These are phyloP conservation scores for Aureobasidium sp. DNA, from an alignment of 2,329 filamentous ascomycete species.

Conservation along the genomic window DNA sequence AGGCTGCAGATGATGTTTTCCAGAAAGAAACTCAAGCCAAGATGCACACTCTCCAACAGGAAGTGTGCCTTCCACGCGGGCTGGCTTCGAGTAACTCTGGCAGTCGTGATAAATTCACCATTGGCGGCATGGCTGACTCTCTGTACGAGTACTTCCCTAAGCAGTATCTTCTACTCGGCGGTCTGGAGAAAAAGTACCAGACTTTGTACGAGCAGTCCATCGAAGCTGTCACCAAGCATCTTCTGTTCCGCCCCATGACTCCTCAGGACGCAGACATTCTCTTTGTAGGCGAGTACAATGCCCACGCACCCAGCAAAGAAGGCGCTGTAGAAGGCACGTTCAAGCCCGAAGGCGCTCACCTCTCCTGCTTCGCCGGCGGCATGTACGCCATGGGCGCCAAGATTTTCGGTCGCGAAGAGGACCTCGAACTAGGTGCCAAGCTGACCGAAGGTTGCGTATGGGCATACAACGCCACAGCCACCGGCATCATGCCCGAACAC, in stretches of 20 bases:
- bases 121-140: slow-evolving; percentile 51
- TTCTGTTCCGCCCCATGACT: slow-evolving; percentile 73
- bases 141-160: slow-evolving; percentile 55
- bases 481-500: slow-evolving; percentile 50
- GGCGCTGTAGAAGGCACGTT: slow-evolving; percentile 23
- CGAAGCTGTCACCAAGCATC: slow-evolving; percentile 61
- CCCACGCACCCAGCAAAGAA: not conserved
- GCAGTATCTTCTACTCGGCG: slow-evolving; percentile 69
- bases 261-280: slow-evolving; percentile 63
- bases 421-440: slow-evolving; percentile 44
- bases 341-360: slow-evolving; percentile 42
- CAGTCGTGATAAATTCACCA: slow-evolving; percentile 44
- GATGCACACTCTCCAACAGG: slow-evolving; percentile 10
- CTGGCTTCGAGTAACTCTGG: slow-evolving; percentile 44
- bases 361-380: slow-evolving; percentile 49
- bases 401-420: slow-evolving; percentile 44
- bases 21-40: slow-evolving; percentile 12
- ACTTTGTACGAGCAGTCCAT: slow-evolving; percentile 64
- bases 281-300: slow-evolving; percentile 54
- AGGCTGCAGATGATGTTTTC: not conserved
- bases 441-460: slow-evolving; percentile 51
- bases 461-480: slow-evolving; percentile 44
- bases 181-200: slow-evolving; percentile 63
- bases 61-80: slow-evolving; percentile 54
- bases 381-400: slow-evolving; percentile 49